A percentile compares a stretch with the other conserved stretches of the same genome.
Conservation (phyloP, 148 eudicot genomes). For the Nyssa sinensis region DNA sequence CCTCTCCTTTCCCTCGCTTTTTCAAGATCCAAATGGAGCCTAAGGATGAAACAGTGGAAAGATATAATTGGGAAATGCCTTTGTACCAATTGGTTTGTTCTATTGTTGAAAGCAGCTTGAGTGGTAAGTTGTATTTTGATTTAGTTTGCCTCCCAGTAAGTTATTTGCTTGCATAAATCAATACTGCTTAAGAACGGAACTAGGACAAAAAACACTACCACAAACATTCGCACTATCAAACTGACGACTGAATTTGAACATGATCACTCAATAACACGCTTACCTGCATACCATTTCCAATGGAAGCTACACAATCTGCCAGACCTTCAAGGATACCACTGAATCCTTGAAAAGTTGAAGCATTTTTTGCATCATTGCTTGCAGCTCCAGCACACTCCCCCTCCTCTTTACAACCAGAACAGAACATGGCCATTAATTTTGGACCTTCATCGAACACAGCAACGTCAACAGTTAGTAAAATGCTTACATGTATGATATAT, state of each 20-base stretch:
- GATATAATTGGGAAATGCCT: too few relatives aligned
- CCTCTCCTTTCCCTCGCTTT: too few relatives aligned
- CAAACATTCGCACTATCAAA: neutral
- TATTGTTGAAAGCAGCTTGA: too few relatives aligned
- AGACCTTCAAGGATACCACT: slow-evolving; percentile 59
- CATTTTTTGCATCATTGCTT: slow-evolving; percentile 22
- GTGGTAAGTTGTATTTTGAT: too few relatives aligned
- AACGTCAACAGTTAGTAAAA: slow-evolving; percentile 1
- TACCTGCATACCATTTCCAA: slow-evolving; percentile 54
- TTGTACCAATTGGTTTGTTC: too few relatives aligned
- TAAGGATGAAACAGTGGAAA: too few relatives aligned
- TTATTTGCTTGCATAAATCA: too few relatives aligned
- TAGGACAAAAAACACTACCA: too few relatives aligned
- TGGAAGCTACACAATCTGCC: slow-evolving; percentile 57
- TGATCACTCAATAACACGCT: neutral
- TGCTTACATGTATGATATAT: slow-evolving; percentile 8
- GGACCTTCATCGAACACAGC: slow-evolving; percentile 57
- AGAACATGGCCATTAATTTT: slow-evolving; percentile 51
- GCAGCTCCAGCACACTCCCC: slow-evolving; percentile 30
- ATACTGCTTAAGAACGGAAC: too few relatives aligned
- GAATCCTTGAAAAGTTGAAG: slow-evolving; percentile 31
- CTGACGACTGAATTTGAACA: neutral
- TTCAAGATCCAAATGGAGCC: too few relatives aligned
- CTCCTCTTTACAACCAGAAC: slow-evolving; percentile 45
- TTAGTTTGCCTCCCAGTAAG: too few relatives aligned